phyloP scores from a whole-genome alignment of 441 rosid genomes.

The Flueggea neowawraea region DNA sequence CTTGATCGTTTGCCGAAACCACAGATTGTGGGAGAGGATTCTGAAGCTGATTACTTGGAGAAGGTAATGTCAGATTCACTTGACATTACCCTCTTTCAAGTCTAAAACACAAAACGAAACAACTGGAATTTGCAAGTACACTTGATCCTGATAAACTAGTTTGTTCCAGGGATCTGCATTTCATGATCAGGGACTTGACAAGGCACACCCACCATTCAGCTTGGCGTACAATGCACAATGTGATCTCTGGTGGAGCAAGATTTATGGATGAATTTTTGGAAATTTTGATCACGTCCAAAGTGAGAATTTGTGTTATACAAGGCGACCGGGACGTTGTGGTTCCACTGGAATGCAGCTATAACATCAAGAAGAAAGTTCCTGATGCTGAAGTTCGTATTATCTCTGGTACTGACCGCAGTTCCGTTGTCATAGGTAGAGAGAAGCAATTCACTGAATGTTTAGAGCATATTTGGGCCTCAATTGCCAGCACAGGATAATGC shows the following conservation, averaged over 20 bases:
- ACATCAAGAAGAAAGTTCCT: constrained; percentile 47
- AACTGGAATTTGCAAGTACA: no score
- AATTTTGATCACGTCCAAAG: constrained; percentile 27
- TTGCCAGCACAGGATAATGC: background rate
- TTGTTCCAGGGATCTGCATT: constrained; percentile 40
- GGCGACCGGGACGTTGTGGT: constrained; percentile 50
- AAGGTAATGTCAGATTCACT: constrained; percentile 31
- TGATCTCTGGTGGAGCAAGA: constrained; percentile 74
- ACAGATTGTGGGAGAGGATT: constrained; percentile 66
- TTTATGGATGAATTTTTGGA: constrained; percentile 46
- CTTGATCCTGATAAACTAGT: no score
- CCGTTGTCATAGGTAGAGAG: constrained; percentile 53
- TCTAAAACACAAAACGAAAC: background rate
- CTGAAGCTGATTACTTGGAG: constrained; percentile 50
- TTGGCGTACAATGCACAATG: constrained; percentile 83
- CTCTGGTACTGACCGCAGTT: constrained; percentile 38
- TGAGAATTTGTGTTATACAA: constrained; percentile 47
- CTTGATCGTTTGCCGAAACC: constrained; percentile 56
- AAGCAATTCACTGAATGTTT: constrained; percentile 37
- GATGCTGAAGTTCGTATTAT: constrained; percentile 36
- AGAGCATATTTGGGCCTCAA: constrained; percentile 43
- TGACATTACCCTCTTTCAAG: background rate
- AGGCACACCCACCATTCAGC: constrained; percentile 84
- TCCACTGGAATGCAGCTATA: constrained; percentile 49
- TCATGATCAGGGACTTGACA: constrained; percentile 39